Evolutionary conservation across 1,284 basidiomycete species (phyloP).

Genomic region (Irpex sp.): DNA sequence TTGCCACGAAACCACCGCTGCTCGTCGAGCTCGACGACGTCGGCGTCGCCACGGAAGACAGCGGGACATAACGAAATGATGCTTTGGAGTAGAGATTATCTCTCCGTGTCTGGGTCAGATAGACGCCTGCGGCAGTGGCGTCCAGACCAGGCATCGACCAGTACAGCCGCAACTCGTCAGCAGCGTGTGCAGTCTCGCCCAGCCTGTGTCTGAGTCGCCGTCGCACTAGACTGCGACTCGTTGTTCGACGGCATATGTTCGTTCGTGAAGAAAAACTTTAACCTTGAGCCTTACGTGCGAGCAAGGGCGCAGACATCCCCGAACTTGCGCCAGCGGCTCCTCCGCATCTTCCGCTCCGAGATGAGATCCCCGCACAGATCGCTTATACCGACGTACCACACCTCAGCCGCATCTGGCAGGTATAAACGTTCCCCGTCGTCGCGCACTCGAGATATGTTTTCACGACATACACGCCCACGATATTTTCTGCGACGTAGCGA

Average conservation of each 20-base stretch:
- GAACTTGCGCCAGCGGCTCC: no score
- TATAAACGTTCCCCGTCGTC: background rate
- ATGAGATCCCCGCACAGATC: background rate
- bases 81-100: background rate
- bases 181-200: background rate
- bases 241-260: background rate
- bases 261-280: no score
- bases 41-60: background rate
- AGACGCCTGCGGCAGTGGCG: background rate
- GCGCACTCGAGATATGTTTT: background rate
- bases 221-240: background rate
- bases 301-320: no score
- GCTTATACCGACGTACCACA: background rate
- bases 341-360: no score
- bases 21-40: background rate
- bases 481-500: no score
- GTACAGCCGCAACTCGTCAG: background rate
- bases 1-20: background rate
- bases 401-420: background rate
- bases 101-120: background rate
- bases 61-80: no score
- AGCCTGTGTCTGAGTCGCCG: background rate
- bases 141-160: background rate
- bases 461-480: background rate
- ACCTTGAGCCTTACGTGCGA: no score